Evolutionary conservation across 2,329 filamentous ascomycete species (phyloP).

Genomic region (Epichloe bromicola): DNA sequence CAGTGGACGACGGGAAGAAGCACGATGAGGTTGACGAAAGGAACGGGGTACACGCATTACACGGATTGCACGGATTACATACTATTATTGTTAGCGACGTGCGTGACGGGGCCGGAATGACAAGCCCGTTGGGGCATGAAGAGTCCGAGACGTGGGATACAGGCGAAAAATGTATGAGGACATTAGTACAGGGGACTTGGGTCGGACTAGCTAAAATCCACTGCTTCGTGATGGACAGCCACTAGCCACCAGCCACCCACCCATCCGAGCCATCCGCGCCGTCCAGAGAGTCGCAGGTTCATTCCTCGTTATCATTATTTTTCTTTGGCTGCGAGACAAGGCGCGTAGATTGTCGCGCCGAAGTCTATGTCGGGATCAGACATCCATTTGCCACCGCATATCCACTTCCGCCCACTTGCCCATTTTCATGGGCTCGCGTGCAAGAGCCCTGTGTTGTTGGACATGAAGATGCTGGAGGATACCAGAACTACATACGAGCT

Average conservation of each 20-base stretch:
- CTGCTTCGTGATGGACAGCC: background rate
- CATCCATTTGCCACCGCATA: background rate
- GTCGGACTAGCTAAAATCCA: background rate
- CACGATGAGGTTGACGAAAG: background rate
- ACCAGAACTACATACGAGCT: no score
- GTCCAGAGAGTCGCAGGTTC: no score
- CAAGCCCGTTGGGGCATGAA: no score
- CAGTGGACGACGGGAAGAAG: background rate
- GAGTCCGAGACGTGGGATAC: background rate
- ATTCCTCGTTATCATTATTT: background rate
- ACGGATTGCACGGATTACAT: background rate
- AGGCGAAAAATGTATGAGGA: background rate
- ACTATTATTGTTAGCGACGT: background rate
- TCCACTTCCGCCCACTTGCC: no score
- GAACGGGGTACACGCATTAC: background rate
- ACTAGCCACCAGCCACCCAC: background rate
- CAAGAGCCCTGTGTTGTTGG: background rate
- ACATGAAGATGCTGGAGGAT: background rate
- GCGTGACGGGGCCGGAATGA: background rate
- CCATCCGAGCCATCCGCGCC: background rate
- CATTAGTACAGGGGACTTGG: background rate
- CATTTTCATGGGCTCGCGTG: no score
- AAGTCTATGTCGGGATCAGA: background rate
- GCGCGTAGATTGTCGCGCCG: background rate
- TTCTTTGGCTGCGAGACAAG: background rate